A percentile compares a stretch with the other conserved stretches of the same genome.
Evolutionary conservation across 768 basidiomycete genomes (phyloP).

Genomic region (Trametes meyenii): DNA sequence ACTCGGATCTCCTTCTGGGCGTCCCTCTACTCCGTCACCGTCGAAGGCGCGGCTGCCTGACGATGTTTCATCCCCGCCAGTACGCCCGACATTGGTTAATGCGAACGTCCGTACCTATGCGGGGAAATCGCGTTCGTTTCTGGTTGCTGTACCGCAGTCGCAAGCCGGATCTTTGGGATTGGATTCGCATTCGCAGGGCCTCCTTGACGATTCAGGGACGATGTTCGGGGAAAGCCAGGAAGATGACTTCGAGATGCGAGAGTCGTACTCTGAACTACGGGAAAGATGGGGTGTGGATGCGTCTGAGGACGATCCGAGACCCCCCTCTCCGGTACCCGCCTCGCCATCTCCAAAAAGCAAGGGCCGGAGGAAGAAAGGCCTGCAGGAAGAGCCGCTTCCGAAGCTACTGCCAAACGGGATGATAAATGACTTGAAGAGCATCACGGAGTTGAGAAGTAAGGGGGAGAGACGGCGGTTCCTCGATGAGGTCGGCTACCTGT

Average conservation of each 20-base stretch:
- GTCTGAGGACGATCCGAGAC: slow-evolving; percentile 65
- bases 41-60: slow-evolving; percentile 25
- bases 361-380: slow-evolving; percentile 44
- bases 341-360: slow-evolving; percentile 42
- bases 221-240: slow-evolving; percentile 36
- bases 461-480: slow-evolving; percentile 80
- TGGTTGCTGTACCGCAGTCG: slow-evolving; percentile 57
- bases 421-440: slow-evolving; percentile 78
- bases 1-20: slow-evolving; percentile 22
- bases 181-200: slow-evolving; percentile 15
- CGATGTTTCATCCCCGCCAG: slow-evolving; percentile 27
- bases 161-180: slow-evolving; percentile 25
- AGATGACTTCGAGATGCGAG: slow-evolving; percentile 52
- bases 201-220: slow-evolving; percentile 7
- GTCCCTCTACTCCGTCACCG: slow-evolving; percentile 16
- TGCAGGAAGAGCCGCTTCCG: slow-evolving; percentile 23
- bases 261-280: slow-evolving; percentile 76
- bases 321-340: slow-evolving; percentile 25
- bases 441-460: slow-evolving; percentile 78
- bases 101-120: slow-evolving; percentile 68
- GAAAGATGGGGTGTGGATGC: slow-evolving; percentile 82
- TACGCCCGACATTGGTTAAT: slow-evolving; percentile 31
- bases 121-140: slow-evolving; percentile 78
- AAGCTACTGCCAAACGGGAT: slow-evolving; percentile 51
- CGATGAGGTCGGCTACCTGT: slow-evolving; percentile 84